Evolutionary conservation across 768 basidiomycete species (phyloP).

Genomic region (Panaeolus papilionaceus): DNA sequence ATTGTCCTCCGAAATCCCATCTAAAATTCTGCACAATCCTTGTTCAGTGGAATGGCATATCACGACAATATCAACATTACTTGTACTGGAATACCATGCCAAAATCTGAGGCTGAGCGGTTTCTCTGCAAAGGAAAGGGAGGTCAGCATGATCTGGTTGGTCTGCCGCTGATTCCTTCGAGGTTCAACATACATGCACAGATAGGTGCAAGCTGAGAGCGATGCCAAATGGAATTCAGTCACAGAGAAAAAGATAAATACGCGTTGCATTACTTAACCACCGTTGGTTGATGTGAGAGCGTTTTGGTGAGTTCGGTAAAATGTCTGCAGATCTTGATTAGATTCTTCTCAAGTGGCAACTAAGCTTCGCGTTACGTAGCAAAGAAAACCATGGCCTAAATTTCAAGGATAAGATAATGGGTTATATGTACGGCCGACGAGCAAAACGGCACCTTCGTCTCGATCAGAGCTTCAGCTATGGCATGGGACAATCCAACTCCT

Average conservation of each 20-base stretch:
- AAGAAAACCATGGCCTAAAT: constrained; percentile 86
- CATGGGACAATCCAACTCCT: constrained; percentile 83
- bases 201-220: constrained; percentile 72
- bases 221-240: constrained; percentile 13
- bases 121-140: constrained; percentile 47
- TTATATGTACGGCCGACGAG: background rate
- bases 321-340: constrained; percentile 52
- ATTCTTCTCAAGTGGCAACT: background rate
- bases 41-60: background rate
- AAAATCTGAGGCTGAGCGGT: constrained; percentile 60
- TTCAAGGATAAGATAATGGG: constrained; percentile 15
- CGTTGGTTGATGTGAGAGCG: constrained; percentile 77
- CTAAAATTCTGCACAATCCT: constrained; percentile 61
- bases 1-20: constrained; percentile 66
- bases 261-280: constrained; percentile 63
- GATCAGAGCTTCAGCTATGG: constrained; percentile 82
- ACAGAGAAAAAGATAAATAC: background rate
- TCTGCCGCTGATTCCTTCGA: background rate
- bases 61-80: constrained; percentile 38
- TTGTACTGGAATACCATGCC: constrained; percentile 84
- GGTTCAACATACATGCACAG: constrained; percentile 63
- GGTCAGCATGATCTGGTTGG: background rate
- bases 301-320: constrained; percentile 79
- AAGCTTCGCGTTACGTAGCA: constrained; percentile 64
- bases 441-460: constrained; percentile 60